Evolutionary conservation across 192 early-diverging fungal species (phyloP).

Genomic region (Linnemannia hyalina): DNA sequence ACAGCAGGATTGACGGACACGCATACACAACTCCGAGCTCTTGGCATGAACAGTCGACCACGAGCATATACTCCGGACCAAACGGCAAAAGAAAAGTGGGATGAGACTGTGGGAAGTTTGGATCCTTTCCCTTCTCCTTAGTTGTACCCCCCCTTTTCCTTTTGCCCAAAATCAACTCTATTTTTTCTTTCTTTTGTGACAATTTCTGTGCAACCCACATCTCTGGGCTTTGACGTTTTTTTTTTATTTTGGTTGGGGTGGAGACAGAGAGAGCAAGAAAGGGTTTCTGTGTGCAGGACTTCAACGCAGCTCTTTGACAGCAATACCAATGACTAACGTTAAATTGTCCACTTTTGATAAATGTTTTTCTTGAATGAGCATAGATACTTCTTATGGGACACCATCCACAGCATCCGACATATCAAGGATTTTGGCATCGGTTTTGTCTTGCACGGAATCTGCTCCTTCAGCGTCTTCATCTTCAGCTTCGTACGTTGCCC

Average conservation of each 20-base stretch:
- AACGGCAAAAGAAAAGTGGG: background rate
- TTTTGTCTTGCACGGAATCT: conserved; percentile 86
- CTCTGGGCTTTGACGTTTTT: background rate
- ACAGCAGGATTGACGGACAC: background rate
- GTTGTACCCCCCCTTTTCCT: background rate
- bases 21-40: background rate
- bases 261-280: background rate
- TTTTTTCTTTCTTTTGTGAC: conserved; percentile 12
- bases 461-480: conserved; percentile 81
- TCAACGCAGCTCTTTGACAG: background rate
- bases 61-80: background rate
- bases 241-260: background rate
- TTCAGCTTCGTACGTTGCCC: conserved; percentile 74
- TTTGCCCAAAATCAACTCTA: background rate
- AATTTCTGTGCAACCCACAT: background rate
- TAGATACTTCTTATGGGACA: conserved; percentile 96
- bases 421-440: conserved; percentile 78
- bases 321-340: conserved; percentile 27
- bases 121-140: background rate
- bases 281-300: background rate
- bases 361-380: background rate
- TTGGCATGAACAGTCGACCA: background rate
- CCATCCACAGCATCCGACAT: conserved; percentile 73
- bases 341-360: background rate
- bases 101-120: background rate